Base-by-base conservation (phyloP, 139 green algal genomes). In the Closterium sp. region DNA sequence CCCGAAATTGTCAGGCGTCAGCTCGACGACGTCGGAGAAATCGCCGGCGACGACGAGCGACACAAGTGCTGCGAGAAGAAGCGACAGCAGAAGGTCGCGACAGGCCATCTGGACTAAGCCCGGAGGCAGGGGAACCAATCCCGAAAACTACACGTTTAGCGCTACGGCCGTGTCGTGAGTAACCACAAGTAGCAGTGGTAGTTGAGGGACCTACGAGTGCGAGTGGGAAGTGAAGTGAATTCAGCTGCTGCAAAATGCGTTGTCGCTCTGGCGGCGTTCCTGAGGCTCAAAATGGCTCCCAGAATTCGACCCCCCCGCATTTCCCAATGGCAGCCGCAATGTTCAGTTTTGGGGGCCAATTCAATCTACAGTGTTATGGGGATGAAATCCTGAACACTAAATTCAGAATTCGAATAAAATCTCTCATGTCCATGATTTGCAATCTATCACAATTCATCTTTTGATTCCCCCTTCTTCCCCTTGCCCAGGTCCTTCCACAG, bases 1-100 rank as follows among this genome's bases (percentile, higher is more conserved):
- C 3, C 94, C 91, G 84, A 94, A 94, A 33, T 92, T 94, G 32
- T 94, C 33, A 1, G 88, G 89, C 21, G 33, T 94, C 30, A 94
- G 84, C 21, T 92, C 91, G 5, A 85, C 55, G 23, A 93, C 91
- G 34, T 93, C 91, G 23, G 90, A 76, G 16, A 2, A 76, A 19
- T 76, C 55, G 55, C 25, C 55, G 55, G 55, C 55, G 55, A 76
- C 16, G 55, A 16, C 25, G 12, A 3, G 55, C 55, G 55, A 76
- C 55, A 2, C 55, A 76, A 76, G 55, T 76, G 55, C 55, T 76
- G 55, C 55, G 55, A 76, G 55, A 3, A 76, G 23, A 5, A 76
- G 55, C 55, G 55, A 76, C 55, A 76, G 55, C 55, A 76, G 55
- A 76, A 76, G 16, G 25, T 28, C 55, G 55, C 55, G 55, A 76